phyloP scores from a whole-genome alignment of 176 grass and related monocot species.

The Aegilops speltoides region DNA sequence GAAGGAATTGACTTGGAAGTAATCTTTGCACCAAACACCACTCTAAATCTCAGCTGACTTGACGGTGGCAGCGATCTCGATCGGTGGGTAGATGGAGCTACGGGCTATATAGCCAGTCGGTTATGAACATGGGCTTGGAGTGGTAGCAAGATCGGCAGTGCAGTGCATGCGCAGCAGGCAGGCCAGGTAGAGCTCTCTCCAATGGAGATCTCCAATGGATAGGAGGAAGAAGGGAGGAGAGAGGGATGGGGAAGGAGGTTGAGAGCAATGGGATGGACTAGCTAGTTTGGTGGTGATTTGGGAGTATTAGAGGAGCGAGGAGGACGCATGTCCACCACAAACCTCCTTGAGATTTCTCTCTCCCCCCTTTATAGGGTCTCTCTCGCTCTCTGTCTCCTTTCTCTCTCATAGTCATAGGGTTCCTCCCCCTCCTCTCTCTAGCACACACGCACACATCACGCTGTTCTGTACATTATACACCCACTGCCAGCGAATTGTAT shows the following conservation, averaged over 20 bases:
- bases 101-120: neutral
- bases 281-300: slow-evolving; percentile 45
- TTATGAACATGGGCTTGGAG: neutral
- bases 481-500: neutral
- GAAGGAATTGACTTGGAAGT: neutral
- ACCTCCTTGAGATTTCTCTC: slow-evolving; percentile 51
- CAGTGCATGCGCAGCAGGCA: slow-evolving; percentile 34
- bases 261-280: slow-evolving; percentile 25
- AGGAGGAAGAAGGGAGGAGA: slow-evolving; percentile 16
- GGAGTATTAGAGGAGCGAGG: slow-evolving; percentile 39
- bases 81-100: neutral
- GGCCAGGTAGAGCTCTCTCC: slow-evolving; percentile 1
- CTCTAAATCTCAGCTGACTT: slow-evolving; percentile 5
- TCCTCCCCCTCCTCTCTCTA: slow-evolving; percentile 11
- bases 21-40: neutral
- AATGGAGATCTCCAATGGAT: slow-evolving; percentile 34
- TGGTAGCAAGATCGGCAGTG: neutral
- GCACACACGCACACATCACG: neutral
- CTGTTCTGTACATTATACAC: slow-evolving; percentile 16
- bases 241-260: neutral
- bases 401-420: slow-evolving; percentile 28
- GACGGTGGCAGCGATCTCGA: neutral
- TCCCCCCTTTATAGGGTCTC: slow-evolving; percentile 41
- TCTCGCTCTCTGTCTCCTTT: slow-evolving; percentile 14
- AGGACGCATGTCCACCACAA: slow-evolving; percentile 86